Evolutionary conservation across 306 rosid species (phyloP).

Genomic region (Cyamopsis tetragonoloba): DNA sequence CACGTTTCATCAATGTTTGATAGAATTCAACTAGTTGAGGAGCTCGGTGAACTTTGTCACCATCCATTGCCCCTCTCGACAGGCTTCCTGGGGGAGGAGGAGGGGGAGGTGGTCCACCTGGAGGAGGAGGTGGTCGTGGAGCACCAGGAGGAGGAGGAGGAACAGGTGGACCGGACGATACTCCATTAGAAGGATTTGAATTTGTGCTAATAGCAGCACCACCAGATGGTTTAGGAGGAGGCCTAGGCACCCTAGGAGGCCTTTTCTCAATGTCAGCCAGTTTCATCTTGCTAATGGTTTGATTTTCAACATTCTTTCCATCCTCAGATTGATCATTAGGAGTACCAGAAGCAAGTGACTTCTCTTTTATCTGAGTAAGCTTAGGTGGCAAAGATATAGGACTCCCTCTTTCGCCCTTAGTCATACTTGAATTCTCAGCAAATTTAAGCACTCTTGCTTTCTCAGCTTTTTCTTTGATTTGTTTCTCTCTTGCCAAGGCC

Average conservation of each 20-base stretch:
- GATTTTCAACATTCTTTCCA: slow-evolving; percentile 49
- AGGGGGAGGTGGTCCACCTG: slow-evolving; percentile 82
- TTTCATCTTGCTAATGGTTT: slow-evolving; percentile 73
- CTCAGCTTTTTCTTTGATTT: slow-evolving; percentile 78
- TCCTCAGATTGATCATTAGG: slow-evolving; percentile 56
- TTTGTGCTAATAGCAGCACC: slow-evolving; percentile 36
- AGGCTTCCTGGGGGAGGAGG: slow-evolving; percentile 93
- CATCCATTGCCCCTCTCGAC: slow-evolving; percentile 55
- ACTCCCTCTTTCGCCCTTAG: slow-evolving; percentile 52
- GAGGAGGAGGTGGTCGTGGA: slow-evolving; percentile 36
- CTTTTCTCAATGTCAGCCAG: slow-evolving; percentile 84
- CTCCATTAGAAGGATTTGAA: slow-evolving; percentile 49
- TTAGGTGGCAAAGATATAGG: slow-evolving; percentile 58
- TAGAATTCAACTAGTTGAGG: slow-evolving; percentile 90
- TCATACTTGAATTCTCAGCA: slow-evolving; percentile 49
- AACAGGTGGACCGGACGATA: slow-evolving; percentile 41
- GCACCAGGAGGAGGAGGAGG: slow-evolving; percentile 74
- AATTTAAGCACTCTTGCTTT: slow-evolving; percentile 80
- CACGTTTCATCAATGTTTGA: slow-evolving; percentile 94
- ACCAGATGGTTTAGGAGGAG: slow-evolving; percentile 74
- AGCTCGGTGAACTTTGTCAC: slow-evolving; percentile 85
- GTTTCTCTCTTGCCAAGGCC: slow-evolving; percentile 83
- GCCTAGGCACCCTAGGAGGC: slow-evolving; percentile 79
- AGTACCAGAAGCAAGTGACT: slow-evolving; percentile 43
- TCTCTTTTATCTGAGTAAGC: slow-evolving; percentile 73